phyloP scores from a whole-genome alignment of 768 basidiomycete genomes.

The Lactarius hatsudake region DNA sequence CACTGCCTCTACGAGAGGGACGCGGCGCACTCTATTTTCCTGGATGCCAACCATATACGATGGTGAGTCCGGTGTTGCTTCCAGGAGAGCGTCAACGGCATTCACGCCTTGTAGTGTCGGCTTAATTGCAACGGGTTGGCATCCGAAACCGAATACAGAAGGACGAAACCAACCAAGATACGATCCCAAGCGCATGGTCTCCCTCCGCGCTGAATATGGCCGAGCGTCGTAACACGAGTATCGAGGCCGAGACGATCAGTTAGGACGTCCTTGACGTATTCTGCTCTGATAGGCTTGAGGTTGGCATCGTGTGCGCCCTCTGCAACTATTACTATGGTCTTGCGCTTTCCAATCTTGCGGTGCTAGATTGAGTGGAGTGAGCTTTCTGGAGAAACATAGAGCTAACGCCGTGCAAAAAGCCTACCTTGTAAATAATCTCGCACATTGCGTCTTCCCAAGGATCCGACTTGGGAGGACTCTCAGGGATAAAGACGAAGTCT shows the following conservation, averaged over 20 bases:
- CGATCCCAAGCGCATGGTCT: slow-evolving; percentile 91
- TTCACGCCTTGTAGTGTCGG: slow-evolving; percentile 96
- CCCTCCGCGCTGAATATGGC: slow-evolving; percentile 96
- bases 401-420: slow-evolving; percentile 29
- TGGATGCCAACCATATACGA: slow-evolving; percentile 97
- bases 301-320: slow-evolving; percentile 90
- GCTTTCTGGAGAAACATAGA: neutral
- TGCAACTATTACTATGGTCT: slow-evolving; percentile 97
- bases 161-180: slow-evolving; percentile 58
- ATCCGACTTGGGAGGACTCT: slow-evolving; percentile 72
- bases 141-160: slow-evolving; percentile 6
- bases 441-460: slow-evolving; percentile 96
- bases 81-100: slow-evolving; percentile 84
- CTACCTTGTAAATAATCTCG: slow-evolving; percentile 70
- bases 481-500: slow-evolving; percentile 97
- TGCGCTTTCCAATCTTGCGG: slow-evolving; percentile 88
- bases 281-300: slow-evolving; percentile 88
- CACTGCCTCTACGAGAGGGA: slow-evolving; percentile 92
- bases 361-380: slow-evolving; percentile 52
- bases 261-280: slow-evolving; percentile 88
- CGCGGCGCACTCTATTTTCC: slow-evolving; percentile 92
- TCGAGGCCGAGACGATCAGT: slow-evolving; percentile 86
- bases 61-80: slow-evolving; percentile 83
- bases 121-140: slow-evolving; percentile 39
- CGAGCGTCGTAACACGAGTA: slow-evolving; percentile 93